Evolutionary conservation across 306 rosid genomes (phyloP).

Genomic region (Coriaria nepalensis): DNA sequence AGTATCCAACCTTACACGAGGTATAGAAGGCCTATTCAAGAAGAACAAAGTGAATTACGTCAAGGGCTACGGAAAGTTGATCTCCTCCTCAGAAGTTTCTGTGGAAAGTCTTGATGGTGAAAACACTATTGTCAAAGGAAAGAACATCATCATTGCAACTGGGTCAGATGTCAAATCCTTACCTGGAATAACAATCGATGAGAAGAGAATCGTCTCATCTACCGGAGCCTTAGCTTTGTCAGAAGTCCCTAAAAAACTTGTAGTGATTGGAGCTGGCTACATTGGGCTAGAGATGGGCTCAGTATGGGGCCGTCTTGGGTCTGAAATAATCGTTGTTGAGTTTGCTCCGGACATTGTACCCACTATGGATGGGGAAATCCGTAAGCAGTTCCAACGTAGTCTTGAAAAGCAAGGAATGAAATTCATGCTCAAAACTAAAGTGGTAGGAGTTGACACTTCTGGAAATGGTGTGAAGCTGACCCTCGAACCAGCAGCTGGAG

Average conservation of each 20-base stretch:
- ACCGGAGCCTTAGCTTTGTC: constrained; percentile 86
- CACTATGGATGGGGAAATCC: constrained; percentile 77
- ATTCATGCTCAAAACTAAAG: constrained; percentile 85
- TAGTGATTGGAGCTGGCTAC: constrained; percentile 95
- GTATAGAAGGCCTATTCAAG: constrained; percentile 94
- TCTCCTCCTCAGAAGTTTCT: constrained; percentile 80
- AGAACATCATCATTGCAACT: constrained; percentile 80
- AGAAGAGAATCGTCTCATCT: constrained; percentile 87
- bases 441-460: constrained; percentile 76
- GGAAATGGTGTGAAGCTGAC: constrained; percentile 83
- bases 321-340: constrained; percentile 88
- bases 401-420: constrained; percentile 97
- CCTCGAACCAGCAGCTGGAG: constrained; percentile 93
- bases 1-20: constrained; percentile 67
- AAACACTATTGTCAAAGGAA: constrained; percentile 67
- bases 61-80: constrained; percentile 79
- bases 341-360: constrained; percentile 90
- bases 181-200: constrained; percentile 82
- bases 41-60: constrained; percentile 94
- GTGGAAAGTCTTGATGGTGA: constrained; percentile 69
- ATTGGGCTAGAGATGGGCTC: constrained; percentile 99
- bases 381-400: constrained; percentile 88
- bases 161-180: constrained; percentile 94
- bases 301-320: constrained; percentile 91
- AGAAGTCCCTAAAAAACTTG: constrained; percentile 80